Base-by-base conservation (phyloP, 164 flowering plant species). In the Kalanchoe fedtschenkoi region DNA sequence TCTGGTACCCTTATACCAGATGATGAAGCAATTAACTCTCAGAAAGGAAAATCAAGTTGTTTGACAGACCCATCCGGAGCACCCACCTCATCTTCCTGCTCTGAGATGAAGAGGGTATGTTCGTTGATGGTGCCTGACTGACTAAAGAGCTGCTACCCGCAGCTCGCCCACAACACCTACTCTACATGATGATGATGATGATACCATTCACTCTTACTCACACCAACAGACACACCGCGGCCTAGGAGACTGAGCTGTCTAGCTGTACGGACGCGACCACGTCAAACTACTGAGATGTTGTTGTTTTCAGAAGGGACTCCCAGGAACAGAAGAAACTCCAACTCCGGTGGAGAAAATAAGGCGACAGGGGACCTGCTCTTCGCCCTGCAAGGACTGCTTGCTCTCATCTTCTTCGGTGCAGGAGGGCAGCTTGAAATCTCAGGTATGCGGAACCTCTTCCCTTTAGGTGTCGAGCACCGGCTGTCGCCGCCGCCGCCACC, bases 281-380 rank as follows among this genome's bases (percentile, higher is more conserved):
- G 13, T 2, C 2, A 37, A 10, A 44, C 51, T 44, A 44, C 21
- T 44, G 51, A n/a, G 51, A 44, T 24, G 51, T 19, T 44, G 51
- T n/a, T n/a, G n/a, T n/a, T n/a, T n/a, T n/a, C n/a, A n/a, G n/a
- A n/a, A n/a, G n/a, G 51, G 4, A 44, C 21, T n/a, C 51, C 24
- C n/a, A 68, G 68, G 72, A 73, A 66, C 74, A 83, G 78, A 75
- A 83, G 79, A 73, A 80, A 79, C 70, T 83, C 84, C 47, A 83
- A 57, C 54, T 83, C 87, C 2, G 87, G 84, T 24, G 76, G 73
- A 28, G 78, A 74, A 56, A 72, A 79, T 71, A 83, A 79, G 14
- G 81, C 65, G 3, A 83, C 65, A 0, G 80, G 81, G 3, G 66
- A 53, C 34, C 80, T 65, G 9, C 42, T 68, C 19, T 69, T 62